Base-by-base conservation (phyloP, 768 basidiomycete species). In the Mycena polygramma region DNA sequence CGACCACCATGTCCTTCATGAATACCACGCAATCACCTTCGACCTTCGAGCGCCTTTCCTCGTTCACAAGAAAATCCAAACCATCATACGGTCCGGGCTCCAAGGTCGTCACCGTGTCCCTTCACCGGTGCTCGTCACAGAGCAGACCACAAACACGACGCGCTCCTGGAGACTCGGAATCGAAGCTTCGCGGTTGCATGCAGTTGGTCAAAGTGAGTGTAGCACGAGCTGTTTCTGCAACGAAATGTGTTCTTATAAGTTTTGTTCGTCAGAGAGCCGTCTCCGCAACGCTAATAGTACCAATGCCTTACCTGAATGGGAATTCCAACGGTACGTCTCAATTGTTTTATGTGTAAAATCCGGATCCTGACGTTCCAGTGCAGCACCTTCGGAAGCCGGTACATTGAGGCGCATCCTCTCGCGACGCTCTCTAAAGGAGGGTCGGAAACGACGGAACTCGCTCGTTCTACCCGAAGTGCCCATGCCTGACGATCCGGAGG, bases 391-490 rank as follows among this genome's bases (percentile, higher is more conserved):
- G 20, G 55, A 41, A 24, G 7, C 57, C 11, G 15, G 22, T 10
- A 24, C 22, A 45, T 22, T 63, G 24, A 26, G 36, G 43, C 57
- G 57, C 15, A 45, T 64, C 4, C 4, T 58, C 37, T 53, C 66
- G 10, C 36, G 66, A 26, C 48, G 24, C 2, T 37, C 58, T 14
- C 43, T 5, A 9, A 15, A 30, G n/a, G 24, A 3, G 4, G 13
- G 43, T 4, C 58, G 39, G 17, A 51, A 22, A 15, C 58, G n/a
- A n/a, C n/a, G 66, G 13, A 67, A 67, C 43, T 67, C 66, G 26
- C 49, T 67, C 5, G 43, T 67, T 1, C 52, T 67, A 1, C 66
- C 66, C n/a, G 57, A 67, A 19, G 66, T 67, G 22, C 51, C 26
- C 10, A 52, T 52, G 49, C 58, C 66, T 3, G 26, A 45, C 11